Conservation (phyloP, 2,329 filamentous ascomycete genomes). For the Pleurostoma richardsiae region DNA sequence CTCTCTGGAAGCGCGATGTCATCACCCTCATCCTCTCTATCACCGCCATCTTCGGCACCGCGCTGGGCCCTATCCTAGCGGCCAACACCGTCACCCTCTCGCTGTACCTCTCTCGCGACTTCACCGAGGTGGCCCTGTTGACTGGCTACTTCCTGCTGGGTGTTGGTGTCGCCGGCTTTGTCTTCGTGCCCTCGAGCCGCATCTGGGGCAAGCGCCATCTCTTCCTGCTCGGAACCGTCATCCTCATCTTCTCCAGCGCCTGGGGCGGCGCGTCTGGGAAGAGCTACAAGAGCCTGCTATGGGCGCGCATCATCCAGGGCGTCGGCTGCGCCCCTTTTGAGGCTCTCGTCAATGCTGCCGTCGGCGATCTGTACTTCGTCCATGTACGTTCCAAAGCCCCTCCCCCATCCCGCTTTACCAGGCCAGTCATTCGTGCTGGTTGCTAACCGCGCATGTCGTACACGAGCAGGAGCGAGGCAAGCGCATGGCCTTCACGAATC, state of each 20-base stretch:
- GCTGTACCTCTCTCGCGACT: conserved; percentile 56
- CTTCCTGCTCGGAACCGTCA: conserved; percentile 70
- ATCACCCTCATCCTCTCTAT: conserved; percentile 76
- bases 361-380: conserved; percentile 88
- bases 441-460: no score
- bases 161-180: conserved; percentile 72
- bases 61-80: conserved; percentile 80
- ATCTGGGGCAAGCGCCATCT: conserved; percentile 92
- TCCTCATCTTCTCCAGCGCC: conserved; percentile 67
- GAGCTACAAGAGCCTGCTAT: conserved; percentile 68
- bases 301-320: conserved; percentile 79
- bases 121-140: conserved; percentile 74
- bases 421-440: no score
- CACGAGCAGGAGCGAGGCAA: conserved; percentile 61
- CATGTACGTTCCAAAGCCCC: conserved; percentile 50
- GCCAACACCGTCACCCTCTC: conserved; percentile 80
- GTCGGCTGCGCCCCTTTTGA: conserved; percentile 86
- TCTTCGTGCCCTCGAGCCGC: conserved; percentile 82
- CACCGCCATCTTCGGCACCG: conserved; percentile 76
- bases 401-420: neutral
- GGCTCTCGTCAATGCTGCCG: conserved; percentile 79
- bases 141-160: conserved; percentile 87
- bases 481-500: conserved; percentile 74
- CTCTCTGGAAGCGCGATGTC: conserved; percentile 76
- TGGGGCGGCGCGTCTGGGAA: conserved; percentile 71